Base-by-base conservation (phyloP, 2,329 filamentous ascomycete genomes). In the Penicillium brevicompactum region DNA sequence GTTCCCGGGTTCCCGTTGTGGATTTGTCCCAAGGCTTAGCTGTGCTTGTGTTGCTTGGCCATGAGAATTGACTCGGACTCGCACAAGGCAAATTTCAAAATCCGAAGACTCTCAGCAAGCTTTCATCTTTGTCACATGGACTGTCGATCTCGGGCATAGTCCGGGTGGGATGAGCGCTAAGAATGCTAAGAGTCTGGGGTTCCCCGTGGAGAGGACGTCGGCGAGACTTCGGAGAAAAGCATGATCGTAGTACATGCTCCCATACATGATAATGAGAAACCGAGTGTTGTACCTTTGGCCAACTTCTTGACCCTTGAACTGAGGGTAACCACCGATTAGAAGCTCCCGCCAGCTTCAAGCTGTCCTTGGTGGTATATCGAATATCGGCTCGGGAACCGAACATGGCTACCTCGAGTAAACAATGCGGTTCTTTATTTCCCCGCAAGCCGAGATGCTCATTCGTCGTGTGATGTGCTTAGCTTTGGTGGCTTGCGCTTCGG, bases 161-260 rank as follows among this genome's bases (percentile, higher is more conserved):
- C 55, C 53, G 57, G 22, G 8, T 27, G 3, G 8, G 21, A 52
- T 46, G 52, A 55, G 18, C 18, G 18, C 18, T 18, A 18, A 18
- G 18, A 18, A 18, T 53, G 48, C 46, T 37, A 43, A 54, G 44
- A 42, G 48, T 46, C 32, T 31, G 31, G 14, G 22, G 27, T 53
- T 56, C 60, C 62, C 57, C 61, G 50, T 57, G 61, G 61, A 62
- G 63, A 54, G 42, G 47, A 44, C 53, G 52, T 55, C 62, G 62
- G 62, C 16, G 55, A 57, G 41, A 56, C 47, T 14, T 65, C 61
- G 63, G 60, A 34, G 58, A 64, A 64, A 58, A 48, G 6, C 14
- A 22, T 14, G 24, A 27, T 27, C 5, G 5, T 8, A 27, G 24
- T 27, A 14, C 11, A 41, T 37, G 34, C 13, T 37, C 13, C 34